Percentiles rank a stretch among this genome's conserved stretches.
Evolutionary conservation across 2,329 filamentous ascomycete genomes (phyloP).

Genomic region (Cladosporium halotolerans): DNA sequence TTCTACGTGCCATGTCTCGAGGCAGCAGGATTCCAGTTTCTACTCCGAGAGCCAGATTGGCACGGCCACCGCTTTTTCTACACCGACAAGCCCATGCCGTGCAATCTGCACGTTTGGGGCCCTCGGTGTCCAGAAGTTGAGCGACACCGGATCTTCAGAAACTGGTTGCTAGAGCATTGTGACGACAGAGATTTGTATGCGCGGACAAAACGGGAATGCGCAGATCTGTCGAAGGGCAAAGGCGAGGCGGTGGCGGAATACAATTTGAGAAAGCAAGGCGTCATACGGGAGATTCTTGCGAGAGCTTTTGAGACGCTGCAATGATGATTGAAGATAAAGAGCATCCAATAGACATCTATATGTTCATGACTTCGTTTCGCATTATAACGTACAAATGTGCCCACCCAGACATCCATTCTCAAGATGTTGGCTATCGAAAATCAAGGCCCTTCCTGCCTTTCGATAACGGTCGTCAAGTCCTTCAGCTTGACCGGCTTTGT

Average conservation of each 20-base stretch:
- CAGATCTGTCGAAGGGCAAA: constrained; percentile 23
- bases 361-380: no score
- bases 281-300: constrained; percentile 36
- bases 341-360: no score
- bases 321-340: background rate
- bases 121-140: constrained; percentile 37
- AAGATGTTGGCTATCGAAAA: no score
- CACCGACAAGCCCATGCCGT: constrained; percentile 30
- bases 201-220: constrained; percentile 34
- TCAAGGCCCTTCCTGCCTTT: constrained; percentile 5
- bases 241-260: constrained; percentile 36
- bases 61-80: constrained; percentile 45
- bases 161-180: constrained; percentile 37
- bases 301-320: constrained; percentile 25
- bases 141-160: constrained; percentile 41
- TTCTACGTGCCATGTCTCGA: constrained; percentile 42
- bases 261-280: constrained; percentile 37
- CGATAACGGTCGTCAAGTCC: constrained; percentile 31
- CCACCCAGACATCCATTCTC: no score
- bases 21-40: constrained; percentile 40
- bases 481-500: constrained; percentile 32
- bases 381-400: no score
- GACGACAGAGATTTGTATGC: constrained; percentile 39
- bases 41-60: constrained; percentile 43
- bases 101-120: constrained; percentile 47